These are phyloP conservation scores for Simplicillium aogashimaense DNA, from an alignment of 2,329 filamentous ascomycete genomes.

Conservation along the genomic window DNA sequence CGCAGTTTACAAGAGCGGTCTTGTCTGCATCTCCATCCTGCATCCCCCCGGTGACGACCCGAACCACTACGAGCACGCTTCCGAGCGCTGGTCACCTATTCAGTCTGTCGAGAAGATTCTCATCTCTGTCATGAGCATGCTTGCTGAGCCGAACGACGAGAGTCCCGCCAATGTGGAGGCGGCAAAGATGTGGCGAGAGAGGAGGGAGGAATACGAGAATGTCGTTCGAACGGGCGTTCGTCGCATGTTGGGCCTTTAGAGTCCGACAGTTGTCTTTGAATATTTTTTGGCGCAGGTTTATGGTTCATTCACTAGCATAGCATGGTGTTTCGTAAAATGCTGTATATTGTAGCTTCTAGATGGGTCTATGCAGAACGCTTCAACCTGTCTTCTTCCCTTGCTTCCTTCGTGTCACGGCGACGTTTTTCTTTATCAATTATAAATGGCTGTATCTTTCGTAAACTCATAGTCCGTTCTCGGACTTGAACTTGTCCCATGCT, in stretches of 20 bases:
- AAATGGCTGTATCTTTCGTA: constrained; percentile 2
- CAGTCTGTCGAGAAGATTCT: constrained; percentile 97
- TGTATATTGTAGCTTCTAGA: constrained; percentile 5
- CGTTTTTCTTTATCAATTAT: too few relatives aligned
- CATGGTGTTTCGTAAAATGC: constrained; percentile 3
- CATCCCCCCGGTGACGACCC: constrained; percentile 95
- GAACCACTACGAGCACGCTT: constrained; percentile 95
- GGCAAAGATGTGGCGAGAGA: constrained; percentile 90
- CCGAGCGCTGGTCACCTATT: constrained; percentile 92
- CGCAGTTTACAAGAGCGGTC: constrained; percentile 78
- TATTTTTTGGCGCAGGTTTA: not conserved
- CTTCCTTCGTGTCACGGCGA: too few relatives aligned
- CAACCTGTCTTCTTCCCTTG: too few relatives aligned
- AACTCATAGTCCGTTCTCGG: constrained; percentile 51
- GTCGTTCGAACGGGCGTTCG: constrained; percentile 77
- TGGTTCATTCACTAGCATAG: constrained; percentile 1
- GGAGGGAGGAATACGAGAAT: constrained; percentile 72
- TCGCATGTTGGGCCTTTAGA: constrained; percentile 63
- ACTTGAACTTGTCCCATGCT: constrained; percentile 65
- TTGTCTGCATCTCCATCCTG: constrained; percentile 97
- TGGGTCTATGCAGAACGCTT: not conserved
- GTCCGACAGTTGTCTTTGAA: not conserved
- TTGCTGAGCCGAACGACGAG: constrained; percentile 95
- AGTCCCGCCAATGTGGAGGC: constrained; percentile 94
- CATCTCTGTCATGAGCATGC: constrained; percentile 96